These are phyloP conservation scores for Meyerozyma guilliermondii DNA, from an alignment of 1,139 yeast genomes.

Conservation along the genomic window DNA sequence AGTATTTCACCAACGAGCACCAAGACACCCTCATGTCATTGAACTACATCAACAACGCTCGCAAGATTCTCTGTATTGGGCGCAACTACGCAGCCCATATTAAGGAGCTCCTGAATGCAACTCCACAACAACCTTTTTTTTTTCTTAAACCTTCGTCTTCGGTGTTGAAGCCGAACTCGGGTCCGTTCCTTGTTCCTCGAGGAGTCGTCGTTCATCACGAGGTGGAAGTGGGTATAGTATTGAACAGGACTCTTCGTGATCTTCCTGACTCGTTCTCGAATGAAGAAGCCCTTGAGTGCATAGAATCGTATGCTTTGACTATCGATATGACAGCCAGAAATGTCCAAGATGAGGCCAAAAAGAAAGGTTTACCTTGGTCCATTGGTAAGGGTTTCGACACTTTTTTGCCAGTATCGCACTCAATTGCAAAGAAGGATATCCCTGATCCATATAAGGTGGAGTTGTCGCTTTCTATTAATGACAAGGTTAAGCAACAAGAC, in stretches of 20 bases:
- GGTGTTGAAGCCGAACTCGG: conserved; percentile 53
- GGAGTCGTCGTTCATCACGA: conserved; percentile 88
- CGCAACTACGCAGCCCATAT: conserved; percentile 95
- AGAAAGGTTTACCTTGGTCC: conserved; percentile 94
- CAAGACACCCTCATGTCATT: conserved; percentile 37
- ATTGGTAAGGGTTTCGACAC: conserved; percentile 97
- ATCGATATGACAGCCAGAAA: conserved; percentile 94
- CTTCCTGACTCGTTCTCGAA: conserved; percentile 53
- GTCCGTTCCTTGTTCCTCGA: conserved; percentile 78
- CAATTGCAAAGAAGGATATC: conserved; percentile 61
- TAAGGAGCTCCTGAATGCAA: conserved; percentile 75
- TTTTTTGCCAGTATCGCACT: conserved; percentile 74
- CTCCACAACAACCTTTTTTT: conserved; percentile 84
- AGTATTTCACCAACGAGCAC: neutral
- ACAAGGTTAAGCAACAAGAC: conserved; percentile 67
- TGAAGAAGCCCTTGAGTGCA: conserved; percentile 67
- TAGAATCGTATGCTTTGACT: conserved; percentile 82
- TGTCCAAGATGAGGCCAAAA: conserved; percentile 92
- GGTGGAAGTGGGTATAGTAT: conserved; percentile 79
- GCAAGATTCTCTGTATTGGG: conserved; percentile 89
- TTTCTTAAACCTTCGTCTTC: conserved; percentile 82
- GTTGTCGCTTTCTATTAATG: conserved; percentile 67
- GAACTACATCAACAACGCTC: conserved; percentile 58
- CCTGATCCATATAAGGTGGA: conserved; percentile 72
- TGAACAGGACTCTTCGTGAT: conserved; percentile 61